A percentile compares a stretch with the other conserved stretches of the same genome.
Evolutionary conservation across 208 protist species (phyloP).

Genomic region (Acanthamoeba healyi): DNA sequence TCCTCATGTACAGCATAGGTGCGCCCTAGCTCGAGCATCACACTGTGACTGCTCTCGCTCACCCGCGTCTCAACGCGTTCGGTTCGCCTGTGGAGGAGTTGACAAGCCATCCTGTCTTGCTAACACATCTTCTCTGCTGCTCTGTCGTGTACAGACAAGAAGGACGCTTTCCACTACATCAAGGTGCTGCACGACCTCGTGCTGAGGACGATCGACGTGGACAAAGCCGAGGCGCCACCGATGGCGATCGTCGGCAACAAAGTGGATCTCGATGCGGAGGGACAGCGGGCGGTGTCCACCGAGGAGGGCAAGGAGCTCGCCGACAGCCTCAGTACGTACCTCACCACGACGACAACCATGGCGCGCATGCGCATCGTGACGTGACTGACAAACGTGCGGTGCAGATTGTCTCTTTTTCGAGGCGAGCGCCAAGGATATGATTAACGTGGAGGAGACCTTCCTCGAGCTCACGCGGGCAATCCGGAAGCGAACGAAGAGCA

Average conservation of each 20-base stretch:
- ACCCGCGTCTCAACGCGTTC: too few relatives aligned
- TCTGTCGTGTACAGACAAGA: neutral
- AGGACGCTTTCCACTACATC: neutral
- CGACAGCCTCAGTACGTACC: neutral
- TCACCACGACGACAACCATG: too few relatives aligned
- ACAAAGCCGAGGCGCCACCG: neutral
- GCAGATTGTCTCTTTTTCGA: conserved; percentile 31
- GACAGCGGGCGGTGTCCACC: neutral
- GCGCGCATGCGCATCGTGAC: too few relatives aligned
- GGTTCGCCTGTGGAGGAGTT: too few relatives aligned
- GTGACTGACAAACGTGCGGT: too few relatives aligned
- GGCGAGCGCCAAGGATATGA: conserved; percentile 10
- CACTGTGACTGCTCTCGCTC: too few relatives aligned
- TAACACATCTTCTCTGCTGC: too few relatives aligned
- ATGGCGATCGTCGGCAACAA: conserved; percentile 23
- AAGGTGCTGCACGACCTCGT: conserved; percentile 6
- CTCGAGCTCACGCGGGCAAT: conserved; percentile 27
- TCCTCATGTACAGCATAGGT: conserved; percentile 31
- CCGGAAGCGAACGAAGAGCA: neutral
- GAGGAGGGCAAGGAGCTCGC: neutral
- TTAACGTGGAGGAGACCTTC: conserved; percentile 28
- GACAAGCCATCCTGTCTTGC: too few relatives aligned
- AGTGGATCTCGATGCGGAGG: neutral
- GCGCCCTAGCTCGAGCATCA: neutral
- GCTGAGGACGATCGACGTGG: neutral